These are phyloP conservation scores for Ceratocystis colombiana DNA, from an alignment of 2,329 filamentous ascomycete genomes.

Conservation along the genomic window DNA sequence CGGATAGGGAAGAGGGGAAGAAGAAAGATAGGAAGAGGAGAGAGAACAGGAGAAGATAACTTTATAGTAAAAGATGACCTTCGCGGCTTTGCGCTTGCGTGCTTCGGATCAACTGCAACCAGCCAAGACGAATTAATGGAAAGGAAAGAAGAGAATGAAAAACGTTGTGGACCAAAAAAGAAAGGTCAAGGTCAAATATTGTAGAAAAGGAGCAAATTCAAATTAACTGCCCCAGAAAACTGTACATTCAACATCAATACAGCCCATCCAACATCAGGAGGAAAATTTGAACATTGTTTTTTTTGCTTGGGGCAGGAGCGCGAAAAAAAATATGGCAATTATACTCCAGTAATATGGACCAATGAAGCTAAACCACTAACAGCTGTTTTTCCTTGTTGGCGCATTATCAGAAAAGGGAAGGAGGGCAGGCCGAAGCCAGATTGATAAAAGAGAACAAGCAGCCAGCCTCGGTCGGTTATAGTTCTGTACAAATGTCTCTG, in stretches of 20 bases:
- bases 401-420: not conserved
- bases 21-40: not conserved
- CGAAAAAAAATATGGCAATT: not conserved
- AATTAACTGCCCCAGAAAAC: conserved; percentile 10
- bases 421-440: too few relatives aligned
- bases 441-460: too few relatives aligned
- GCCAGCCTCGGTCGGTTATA: too few relatives aligned
- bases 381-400: not conserved
- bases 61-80: not conserved
- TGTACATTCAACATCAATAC: not conserved
- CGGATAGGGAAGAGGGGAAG: not conserved
- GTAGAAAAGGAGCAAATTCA: conserved; percentile 8
- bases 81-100: conserved; percentile 11
- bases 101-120: not conserved
- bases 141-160: too few relatives aligned
- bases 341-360: conserved; percentile 10
- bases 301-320: conserved; percentile 10
- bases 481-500: too few relatives aligned
- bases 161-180: not conserved
- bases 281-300: conserved; percentile 16
- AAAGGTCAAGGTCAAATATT: not conserved
- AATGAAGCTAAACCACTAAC: conserved; percentile 14
- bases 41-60: not conserved
- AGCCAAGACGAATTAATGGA: not conserved
- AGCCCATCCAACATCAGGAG: not conserved